These are phyloP conservation scores for Asclepias syriaca DNA, from an alignment of 257 asterid genomes.

Conservation along the genomic window DNA sequence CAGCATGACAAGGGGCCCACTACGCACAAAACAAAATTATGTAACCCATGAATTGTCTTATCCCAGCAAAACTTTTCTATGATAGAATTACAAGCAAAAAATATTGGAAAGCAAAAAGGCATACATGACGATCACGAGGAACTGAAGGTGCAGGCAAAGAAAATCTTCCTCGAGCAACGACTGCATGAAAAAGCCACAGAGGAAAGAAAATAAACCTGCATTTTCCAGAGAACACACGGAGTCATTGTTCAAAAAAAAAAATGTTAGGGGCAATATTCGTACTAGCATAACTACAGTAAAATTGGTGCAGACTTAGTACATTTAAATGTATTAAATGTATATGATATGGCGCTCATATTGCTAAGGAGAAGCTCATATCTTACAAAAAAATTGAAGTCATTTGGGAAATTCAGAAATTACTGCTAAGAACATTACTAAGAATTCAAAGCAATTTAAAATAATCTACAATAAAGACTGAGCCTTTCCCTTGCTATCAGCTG, in stretches of 20 bases:
- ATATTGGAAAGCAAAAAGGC: slow-evolving; percentile 22
- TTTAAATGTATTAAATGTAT: neutral
- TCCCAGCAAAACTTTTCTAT: slow-evolving; percentile 15
- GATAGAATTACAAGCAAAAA: slow-evolving; percentile 14
- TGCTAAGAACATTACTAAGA: neutral
- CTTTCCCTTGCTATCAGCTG: neutral
- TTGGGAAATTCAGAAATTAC: neutral
- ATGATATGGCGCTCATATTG: neutral
- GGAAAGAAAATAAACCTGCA: slow-evolving; percentile 91
- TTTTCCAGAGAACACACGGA: slow-evolving; percentile 19
- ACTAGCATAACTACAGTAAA: neutral
- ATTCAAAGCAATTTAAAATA: neutral
- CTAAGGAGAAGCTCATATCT: neutral
- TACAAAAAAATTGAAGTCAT: neutral
- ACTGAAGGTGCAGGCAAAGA: slow-evolving; percentile 96
- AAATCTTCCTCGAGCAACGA: slow-evolving; percentile 96
- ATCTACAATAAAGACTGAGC: neutral
- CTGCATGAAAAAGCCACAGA: slow-evolving; percentile 91
- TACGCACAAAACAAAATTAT: slow-evolving; percentile 28
- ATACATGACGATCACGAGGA: slow-evolving; percentile 96
- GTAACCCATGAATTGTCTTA: slow-evolving; percentile 9
- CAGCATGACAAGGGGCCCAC: slow-evolving; percentile 99
- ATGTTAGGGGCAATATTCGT: neutral
- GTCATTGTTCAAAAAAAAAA: neutral
- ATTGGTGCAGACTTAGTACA: neutral